A percentile compares a stretch with the other conserved stretches of the same genome.
phyloP scores from a whole-genome alignment of 163 green algal species.

The Scenedesmus sp. region DNA sequence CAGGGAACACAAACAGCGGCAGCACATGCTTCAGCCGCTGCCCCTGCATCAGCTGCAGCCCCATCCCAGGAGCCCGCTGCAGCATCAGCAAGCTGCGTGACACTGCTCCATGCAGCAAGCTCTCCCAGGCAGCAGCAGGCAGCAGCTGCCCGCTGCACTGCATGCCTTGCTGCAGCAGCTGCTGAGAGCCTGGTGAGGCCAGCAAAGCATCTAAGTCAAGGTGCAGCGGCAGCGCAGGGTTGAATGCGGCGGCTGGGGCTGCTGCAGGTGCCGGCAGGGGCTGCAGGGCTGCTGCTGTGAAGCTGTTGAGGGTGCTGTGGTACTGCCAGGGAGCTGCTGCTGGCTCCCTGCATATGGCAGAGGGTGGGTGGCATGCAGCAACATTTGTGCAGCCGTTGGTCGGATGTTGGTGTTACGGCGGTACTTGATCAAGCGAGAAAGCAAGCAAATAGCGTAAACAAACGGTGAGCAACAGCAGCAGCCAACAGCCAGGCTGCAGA shows the following conservation, averaged over 20 bases:
- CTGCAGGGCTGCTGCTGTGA: not conserved
- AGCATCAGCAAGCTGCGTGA: slow-evolving; percentile 2
- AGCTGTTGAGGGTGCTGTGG: slow-evolving; percentile 14
- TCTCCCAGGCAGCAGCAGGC: not conserved
- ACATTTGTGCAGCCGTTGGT: not conserved
- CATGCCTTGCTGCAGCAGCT: slow-evolving; percentile 8
- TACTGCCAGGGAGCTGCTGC: slow-evolving; percentile 14
- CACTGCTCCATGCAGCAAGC: not conserved
- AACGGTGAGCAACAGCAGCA: too few relatives aligned
- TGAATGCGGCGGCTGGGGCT: not conserved
- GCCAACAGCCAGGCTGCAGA: too few relatives aligned
- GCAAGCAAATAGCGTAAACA: too few relatives aligned
- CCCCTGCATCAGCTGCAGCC: not conserved
- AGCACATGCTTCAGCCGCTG: slow-evolving; percentile 7
- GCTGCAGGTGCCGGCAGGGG: slow-evolving; percentile 24
- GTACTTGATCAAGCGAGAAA: too few relatives aligned
- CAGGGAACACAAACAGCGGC: slow-evolving; percentile 13
- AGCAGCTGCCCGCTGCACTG: not conserved
- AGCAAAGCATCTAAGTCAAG: slow-evolving; percentile 20
- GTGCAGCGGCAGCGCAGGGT: not conserved
- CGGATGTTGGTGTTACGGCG: too few relatives aligned
- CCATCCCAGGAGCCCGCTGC: slow-evolving; percentile 20
- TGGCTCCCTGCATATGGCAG: not conserved
- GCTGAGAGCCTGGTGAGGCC: not conserved
- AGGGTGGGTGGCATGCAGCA: not conserved